Percentiles rank a stretch among this genome's conserved stretches.
Evolutionary conservation across 2,329 filamentous ascomycete species (phyloP).

Genomic region (Chaetomium strumarium): DNA sequence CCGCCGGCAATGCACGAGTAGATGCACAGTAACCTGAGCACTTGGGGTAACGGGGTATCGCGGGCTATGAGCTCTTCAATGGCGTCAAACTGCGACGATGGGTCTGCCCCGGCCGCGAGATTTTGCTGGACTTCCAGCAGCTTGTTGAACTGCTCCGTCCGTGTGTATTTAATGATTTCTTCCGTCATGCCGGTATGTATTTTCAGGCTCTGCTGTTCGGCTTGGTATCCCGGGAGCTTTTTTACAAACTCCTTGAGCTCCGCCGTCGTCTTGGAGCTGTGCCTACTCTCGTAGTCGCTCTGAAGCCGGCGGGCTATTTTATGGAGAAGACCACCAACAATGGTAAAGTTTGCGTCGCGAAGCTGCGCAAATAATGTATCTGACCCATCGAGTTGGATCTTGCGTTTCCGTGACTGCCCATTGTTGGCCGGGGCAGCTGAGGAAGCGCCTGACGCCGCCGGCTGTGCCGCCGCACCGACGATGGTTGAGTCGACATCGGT

Average conservation of each 20-base stretch:
- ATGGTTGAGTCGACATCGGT: slow-evolving; percentile 88
- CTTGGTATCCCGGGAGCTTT: slow-evolving; percentile 85
- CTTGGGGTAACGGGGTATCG: slow-evolving; percentile 70
- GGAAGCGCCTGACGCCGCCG: slow-evolving; percentile 42
- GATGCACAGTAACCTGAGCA: slow-evolving; percentile 80
- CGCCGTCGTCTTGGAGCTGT: slow-evolving; percentile 78
- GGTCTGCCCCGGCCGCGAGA: slow-evolving; percentile 82
- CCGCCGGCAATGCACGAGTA: slow-evolving; percentile 88
- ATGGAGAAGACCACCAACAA: slow-evolving; percentile 83
- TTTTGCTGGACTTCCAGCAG: slow-evolving; percentile 93
- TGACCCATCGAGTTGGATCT: slow-evolving; percentile 80
- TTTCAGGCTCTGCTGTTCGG: slow-evolving; percentile 88
- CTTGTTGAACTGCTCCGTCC: slow-evolving; percentile 81
- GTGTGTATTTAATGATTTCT: slow-evolving; percentile 90
- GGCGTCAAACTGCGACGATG: slow-evolving; percentile 78
- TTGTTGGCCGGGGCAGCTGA: slow-evolving; percentile 40
- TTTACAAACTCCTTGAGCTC: slow-evolving; percentile 94
- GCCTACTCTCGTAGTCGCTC: slow-evolving; percentile 79
- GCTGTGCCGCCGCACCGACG: slow-evolving; percentile 65
- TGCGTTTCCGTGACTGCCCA: slow-evolving; percentile 67
- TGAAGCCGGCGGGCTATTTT: slow-evolving; percentile 83
- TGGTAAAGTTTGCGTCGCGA: slow-evolving; percentile 89
- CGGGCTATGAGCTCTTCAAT: slow-evolving; percentile 94
- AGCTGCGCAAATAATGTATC: slow-evolving; percentile 86
- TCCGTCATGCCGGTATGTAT: slow-evolving; percentile 88